Conservation (phyloP, 495 filamentous ascomycete genomes). For the Gamarada debralockiae region DNA sequence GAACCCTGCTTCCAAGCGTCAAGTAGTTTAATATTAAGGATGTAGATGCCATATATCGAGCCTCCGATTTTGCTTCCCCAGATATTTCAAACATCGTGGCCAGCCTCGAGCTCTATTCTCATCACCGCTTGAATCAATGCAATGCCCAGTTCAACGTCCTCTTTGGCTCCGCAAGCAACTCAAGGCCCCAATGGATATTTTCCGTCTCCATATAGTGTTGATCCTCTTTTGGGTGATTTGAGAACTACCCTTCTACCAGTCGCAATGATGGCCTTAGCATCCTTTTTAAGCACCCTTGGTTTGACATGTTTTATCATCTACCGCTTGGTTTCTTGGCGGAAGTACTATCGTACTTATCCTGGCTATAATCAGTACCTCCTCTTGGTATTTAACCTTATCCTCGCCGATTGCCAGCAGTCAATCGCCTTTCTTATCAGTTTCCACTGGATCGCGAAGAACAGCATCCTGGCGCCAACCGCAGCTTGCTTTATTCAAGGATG, state of each 20-base stretch:
- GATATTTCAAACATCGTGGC: no score
- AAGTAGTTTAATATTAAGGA: no score
- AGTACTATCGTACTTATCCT: constrained; percentile 34
- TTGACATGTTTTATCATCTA: constrained; percentile 45
- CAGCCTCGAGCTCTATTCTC: no score
- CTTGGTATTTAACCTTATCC: constrained; percentile 58
- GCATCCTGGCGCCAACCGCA: constrained; percentile 10
- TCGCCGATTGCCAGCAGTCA: constrained; percentile 58
- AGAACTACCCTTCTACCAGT: constrained; percentile 35
- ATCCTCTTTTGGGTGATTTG: constrained; percentile 2
- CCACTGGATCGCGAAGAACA: constrained; percentile 47
- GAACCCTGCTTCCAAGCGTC: no score
- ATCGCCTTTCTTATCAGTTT: constrained; percentile 54
- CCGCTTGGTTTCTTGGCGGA: constrained; percentile 45
- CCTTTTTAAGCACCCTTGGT: constrained; percentile 36
- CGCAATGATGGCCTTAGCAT: constrained; percentile 41
- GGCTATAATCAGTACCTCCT: constrained; percentile 60
- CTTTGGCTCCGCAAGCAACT: constrained; percentile 5
- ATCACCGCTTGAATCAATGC: no score
- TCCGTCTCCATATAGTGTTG: constrained; percentile 6
- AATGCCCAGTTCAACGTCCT: not conserved
- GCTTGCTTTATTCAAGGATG: constrained; percentile 33
- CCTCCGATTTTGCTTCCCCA: no score
- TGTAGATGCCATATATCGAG: no score
- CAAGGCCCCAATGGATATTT: constrained; percentile 9